A percentile compares a stretch with the other conserved stretches of the same genome.
These are phyloP conservation scores for Petunia axillaris DNA, from an alignment of 257 asterid genomes.

Conservation along the genomic window DNA sequence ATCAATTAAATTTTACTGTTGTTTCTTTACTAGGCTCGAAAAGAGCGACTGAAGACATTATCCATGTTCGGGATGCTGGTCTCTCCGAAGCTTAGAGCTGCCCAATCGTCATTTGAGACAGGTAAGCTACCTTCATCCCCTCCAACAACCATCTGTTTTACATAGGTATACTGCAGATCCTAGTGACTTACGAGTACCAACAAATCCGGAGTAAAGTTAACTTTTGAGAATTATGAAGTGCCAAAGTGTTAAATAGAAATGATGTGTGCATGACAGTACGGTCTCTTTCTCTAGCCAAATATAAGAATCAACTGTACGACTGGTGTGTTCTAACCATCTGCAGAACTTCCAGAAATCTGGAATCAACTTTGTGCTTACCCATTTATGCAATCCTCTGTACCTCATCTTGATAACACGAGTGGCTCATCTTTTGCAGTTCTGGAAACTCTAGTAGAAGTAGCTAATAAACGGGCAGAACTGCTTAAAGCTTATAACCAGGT, in stretches of 20 bases:
- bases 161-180: background rate
- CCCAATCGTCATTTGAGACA: conserved; percentile 87
- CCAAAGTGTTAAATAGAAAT: background rate
- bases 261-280: background rate
- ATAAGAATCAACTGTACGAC: background rate
- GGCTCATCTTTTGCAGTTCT: conserved; percentile 53
- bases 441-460: conserved; percentile 69
- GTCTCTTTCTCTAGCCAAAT: conserved; percentile 3
- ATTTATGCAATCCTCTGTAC: background rate
- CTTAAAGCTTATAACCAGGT: conserved; percentile 62
- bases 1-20: background rate
- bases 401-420: background rate
- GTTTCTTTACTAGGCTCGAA: conserved; percentile 49
- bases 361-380: background rate
- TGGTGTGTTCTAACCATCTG: background rate
- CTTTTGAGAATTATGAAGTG: background rate
- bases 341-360: background rate
- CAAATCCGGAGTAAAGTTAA: background rate
- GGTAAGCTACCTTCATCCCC: conserved; percentile 47
- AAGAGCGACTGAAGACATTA: conserved; percentile 63
- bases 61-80: conserved; percentile 86
- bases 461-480: conserved; percentile 66
- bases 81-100: conserved; percentile 91
- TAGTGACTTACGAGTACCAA: background rate
- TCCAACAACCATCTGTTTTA: background rate